Base-by-base conservation (phyloP, 331 rosid genomes). In the Malus hybrid region DNA sequence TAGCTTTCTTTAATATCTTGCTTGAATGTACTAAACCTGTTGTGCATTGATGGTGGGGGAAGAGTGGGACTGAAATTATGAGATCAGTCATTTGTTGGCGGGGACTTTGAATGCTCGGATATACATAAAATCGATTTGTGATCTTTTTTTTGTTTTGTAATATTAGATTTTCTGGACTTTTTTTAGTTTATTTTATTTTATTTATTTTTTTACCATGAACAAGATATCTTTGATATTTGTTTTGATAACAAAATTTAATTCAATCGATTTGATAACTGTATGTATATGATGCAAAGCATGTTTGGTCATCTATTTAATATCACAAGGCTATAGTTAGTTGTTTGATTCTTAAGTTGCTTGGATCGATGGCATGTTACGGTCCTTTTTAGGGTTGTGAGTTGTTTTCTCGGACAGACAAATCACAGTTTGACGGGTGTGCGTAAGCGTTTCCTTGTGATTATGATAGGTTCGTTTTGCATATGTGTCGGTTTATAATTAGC, bases 1-100 rank as follows among this genome's bases (percentile, higher is more conserved):
- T 84, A 68, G 82, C 56, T 31, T 71, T 77, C 85, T 80, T 39
- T 39, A 69, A 62, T 36, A 66, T 66, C 18, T 66, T 66, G 70
- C 44, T 14, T 66, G 52, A 66, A 66, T 34, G 29, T 66, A 34
- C 28, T 20, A n/a, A 34, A 28, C 70, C 52, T 36, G 29, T 81
- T 87, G 91, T 83, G 85, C 85, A 60, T 80, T 84, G 79, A 70
- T 70, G 67, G 76, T 76, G 86, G 83, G 84, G 89, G 70, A 78
- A 69, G 60, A 57, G 83, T 83, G 86, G 82, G 81, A 22, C 15
- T 22, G 28, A 57, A 85, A 80, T 77, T 82, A 71, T 76, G 85
- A 73, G 74, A 79, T 82, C 42, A 48, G 69, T 71, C 83, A 76
- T 80, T 80, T 16, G 20, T 52, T 52, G 57, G 57, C n/a, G 57